Evolutionary conservation across 148 eudicot species (phyloP).

Genomic region (Suaeda aralocaspica): DNA sequence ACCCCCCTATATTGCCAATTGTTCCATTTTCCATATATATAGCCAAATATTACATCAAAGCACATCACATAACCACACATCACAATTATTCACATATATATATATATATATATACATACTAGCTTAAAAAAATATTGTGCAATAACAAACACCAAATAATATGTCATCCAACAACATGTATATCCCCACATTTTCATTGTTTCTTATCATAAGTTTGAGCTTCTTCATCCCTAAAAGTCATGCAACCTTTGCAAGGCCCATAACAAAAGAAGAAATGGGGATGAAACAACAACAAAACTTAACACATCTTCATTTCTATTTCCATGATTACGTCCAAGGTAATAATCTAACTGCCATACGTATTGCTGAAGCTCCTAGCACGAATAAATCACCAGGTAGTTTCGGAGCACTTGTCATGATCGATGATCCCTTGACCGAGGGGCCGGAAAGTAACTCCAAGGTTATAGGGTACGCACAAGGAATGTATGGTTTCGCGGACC

Average conservation of each 20-base stretch:
- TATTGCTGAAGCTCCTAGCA: conserved; percentile 23
- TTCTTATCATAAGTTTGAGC: conserved; percentile 8
- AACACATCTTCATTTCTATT: conserved; percentile 38
- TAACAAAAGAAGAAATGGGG: conserved; percentile 30
- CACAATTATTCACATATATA: not conserved
- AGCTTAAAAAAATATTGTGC: too few species aligned
- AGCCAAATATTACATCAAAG: not conserved
- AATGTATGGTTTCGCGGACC: conserved; percentile 32
- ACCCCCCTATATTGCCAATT: not conserved
- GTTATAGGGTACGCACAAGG: conserved; percentile 39
- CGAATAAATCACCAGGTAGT: conserved; percentile 1
- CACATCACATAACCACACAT: not conserved
- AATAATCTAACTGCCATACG: conserved; percentile 23
- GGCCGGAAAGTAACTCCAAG: conserved; percentile 25
- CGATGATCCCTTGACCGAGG: conserved; percentile 38
- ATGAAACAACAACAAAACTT: conserved; percentile 13
- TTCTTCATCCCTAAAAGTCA: conserved; percentile 5
- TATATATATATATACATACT: not conserved
- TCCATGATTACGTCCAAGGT: conserved; percentile 36
- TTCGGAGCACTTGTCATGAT: conserved; percentile 33
- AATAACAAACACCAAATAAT: too few species aligned
- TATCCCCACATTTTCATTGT: conserved; percentile 1
- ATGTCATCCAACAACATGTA: not conserved
- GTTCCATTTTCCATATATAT: not conserved
- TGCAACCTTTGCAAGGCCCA: conserved; percentile 17